Conservation (phyloP, 805 yeast genomes). For the Wickerhamiella bombiphila region DNA sequence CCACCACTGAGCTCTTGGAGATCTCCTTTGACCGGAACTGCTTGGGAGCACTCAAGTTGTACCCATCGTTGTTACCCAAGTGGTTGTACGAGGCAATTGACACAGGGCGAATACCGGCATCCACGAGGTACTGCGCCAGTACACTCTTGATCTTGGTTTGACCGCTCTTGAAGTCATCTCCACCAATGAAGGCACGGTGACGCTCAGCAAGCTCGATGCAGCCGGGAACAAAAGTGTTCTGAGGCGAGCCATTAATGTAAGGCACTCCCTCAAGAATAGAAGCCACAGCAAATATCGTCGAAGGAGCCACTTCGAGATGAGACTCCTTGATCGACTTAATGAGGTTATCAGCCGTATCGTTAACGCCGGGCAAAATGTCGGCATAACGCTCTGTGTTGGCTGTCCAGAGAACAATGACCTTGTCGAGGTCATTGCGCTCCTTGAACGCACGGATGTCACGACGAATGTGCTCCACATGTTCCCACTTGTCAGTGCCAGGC, state of each 20-base stretch:
- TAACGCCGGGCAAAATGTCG: conserved; percentile 61
- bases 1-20: conserved; percentile 83
- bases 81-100: conserved; percentile 95
- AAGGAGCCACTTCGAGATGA: conserved; percentile 78
- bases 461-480: conserved; percentile 75
- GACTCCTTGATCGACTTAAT: conserved; percentile 57
- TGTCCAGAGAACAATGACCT: conserved; percentile 87
- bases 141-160: conserved; percentile 96
- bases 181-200: conserved; percentile 68
- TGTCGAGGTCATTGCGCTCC: conserved; percentile 54
- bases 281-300: conserved; percentile 90
- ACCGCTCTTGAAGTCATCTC: conserved; percentile 94
- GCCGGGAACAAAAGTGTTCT: conserved; percentile 95
- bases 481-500: conserved; percentile 67
- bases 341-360: conserved; percentile 76
- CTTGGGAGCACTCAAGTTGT: conserved; percentile 75
- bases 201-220: conserved; percentile 77
- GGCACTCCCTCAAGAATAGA: conserved; percentile 77
- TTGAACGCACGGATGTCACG: conserved; percentile 71
- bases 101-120: conserved; percentile 90
- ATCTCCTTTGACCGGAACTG: conserved; percentile 95
- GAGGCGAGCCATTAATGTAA: conserved; percentile 93
- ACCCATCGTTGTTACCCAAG: conserved; percentile 93
- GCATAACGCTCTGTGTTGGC: conserved; percentile 94
- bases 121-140: conserved; percentile 86